Percentiles rank a stretch among this genome's conserved stretches.
These are phyloP conservation scores for Dissophora globulifera DNA, from an alignment of 192 early-diverging fungal species.

Conservation along the genomic window DNA sequence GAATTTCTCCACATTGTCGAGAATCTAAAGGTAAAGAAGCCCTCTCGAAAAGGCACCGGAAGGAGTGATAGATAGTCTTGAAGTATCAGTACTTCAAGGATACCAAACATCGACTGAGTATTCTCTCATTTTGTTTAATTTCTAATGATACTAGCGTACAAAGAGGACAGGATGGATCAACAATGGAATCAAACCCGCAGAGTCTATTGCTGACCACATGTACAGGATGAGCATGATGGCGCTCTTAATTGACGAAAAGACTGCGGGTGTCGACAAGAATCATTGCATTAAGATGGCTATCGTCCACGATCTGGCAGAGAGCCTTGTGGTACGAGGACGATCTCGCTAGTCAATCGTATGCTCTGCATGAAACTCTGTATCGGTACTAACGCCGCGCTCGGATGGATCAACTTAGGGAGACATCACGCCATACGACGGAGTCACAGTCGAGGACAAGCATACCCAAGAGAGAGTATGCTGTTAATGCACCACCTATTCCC, in stretches of 20 bases:
- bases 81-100: too few species aligned
- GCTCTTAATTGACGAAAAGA: conserved; percentile 79
- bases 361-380: neutral
- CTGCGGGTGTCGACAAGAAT: conserved; percentile 67
- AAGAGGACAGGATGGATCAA: conserved; percentile 95
- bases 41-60: too few species aligned
- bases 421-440: conserved; percentile 85
- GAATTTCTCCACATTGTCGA: conserved; percentile 86
- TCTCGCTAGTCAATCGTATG: too few species aligned
- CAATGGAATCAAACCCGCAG: conserved; percentile 71
- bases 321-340: conserved; percentile 75
- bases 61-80: too few species aligned
- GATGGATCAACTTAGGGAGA: conserved; percentile 68
- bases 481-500: too few species aligned
- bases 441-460: conserved; percentile 83
- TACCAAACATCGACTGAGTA: too few species aligned
- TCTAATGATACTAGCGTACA: conserved; percentile 77
- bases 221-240: conserved; percentile 93
- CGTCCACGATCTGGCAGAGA: conserved; percentile 93
- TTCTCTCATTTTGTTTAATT: neutral
- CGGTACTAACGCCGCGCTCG: neutral
- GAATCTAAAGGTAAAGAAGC: conserved; percentile 75
- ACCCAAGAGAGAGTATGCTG: conserved; percentile 69
- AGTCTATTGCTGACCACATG: conserved; percentile 97
- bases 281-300: conserved; percentile 92